Conservation (phyloP, 2,329 filamentous ascomycete genomes). For the Arthrobotrys musiformis region DNA sequence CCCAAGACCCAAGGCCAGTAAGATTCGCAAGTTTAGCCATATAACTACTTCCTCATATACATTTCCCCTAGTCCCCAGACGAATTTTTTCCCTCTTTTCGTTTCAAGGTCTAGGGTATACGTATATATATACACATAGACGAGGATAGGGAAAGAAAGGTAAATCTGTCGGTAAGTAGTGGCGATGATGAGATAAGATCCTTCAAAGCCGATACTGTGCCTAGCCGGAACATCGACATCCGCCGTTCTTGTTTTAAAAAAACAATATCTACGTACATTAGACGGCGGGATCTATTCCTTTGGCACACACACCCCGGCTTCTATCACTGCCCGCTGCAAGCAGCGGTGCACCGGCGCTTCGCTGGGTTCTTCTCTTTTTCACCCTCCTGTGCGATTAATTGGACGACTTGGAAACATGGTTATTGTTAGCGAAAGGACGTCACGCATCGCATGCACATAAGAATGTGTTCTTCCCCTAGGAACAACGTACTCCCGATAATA, state of each 20-base stretch:
- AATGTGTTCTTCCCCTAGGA: background rate
- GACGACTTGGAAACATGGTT: conserved; percentile 6
- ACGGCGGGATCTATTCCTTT: conserved; percentile 16
- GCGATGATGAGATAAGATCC: conserved; percentile 11
- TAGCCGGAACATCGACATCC: background rate
- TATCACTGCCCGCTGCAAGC: too few species aligned
- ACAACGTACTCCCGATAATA: conserved; percentile 3
- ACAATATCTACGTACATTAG: background rate
- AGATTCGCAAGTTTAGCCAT: conserved; percentile 9
- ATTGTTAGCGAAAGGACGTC: conserved; percentile 8
- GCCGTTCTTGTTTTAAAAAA: background rate
- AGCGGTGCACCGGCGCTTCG: background rate
- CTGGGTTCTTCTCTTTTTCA: background rate
- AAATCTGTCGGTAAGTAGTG: background rate
- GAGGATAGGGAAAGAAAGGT: background rate
- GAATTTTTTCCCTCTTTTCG: too few species aligned
- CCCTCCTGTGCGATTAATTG: background rate
- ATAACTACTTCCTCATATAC: background rate
- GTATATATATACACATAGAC: too few species aligned
- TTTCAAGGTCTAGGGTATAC: too few species aligned
- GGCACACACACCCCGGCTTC: too few species aligned
- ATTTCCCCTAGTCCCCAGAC: too few species aligned
- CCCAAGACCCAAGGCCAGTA: conserved; percentile 3
- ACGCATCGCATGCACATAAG: conserved; percentile 11
- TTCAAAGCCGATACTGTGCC: background rate